A percentile compares a stretch with the other conserved stretches of the same genome.
Conservation (phyloP, 768 basidiomycete species). For the Rossbeevera mucosa region DNA sequence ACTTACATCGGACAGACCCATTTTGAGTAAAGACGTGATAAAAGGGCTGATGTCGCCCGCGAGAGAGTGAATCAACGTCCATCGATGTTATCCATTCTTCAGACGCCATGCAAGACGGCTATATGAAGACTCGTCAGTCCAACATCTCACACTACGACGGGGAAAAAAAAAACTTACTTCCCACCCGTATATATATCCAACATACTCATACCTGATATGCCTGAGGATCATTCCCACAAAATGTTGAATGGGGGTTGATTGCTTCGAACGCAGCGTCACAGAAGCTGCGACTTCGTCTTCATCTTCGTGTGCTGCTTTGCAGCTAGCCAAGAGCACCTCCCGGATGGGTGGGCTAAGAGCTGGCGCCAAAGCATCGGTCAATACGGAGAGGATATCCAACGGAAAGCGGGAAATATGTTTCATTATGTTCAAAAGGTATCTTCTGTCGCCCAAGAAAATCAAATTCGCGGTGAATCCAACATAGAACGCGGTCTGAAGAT, state of each 20-base stretch:
- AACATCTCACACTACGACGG: background rate
- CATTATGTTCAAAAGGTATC: constrained; percentile 31
- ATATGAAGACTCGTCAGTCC: background rate
- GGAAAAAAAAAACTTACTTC: constrained; percentile 33
- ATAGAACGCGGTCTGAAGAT: constrained; percentile 32
- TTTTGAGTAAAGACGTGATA: constrained; percentile 37
- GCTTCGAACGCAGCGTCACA: constrained; percentile 25
- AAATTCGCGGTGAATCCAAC: constrained; percentile 37
- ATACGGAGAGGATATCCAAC: constrained; percentile 41
- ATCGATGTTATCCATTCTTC: constrained; percentile 43
- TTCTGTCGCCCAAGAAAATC: constrained; percentile 34
- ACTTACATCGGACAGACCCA: constrained; percentile 38
- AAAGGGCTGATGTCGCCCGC: constrained; percentile 47
- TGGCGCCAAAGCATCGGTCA: constrained; percentile 36
- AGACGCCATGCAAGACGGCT: constrained; percentile 36
- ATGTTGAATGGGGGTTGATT: constrained; percentile 29
- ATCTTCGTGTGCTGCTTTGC: constrained; percentile 27
- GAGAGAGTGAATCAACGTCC: constrained; percentile 36
- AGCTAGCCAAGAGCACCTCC: constrained; percentile 29
- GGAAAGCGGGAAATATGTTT: constrained; percentile 33
- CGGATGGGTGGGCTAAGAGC: constrained; percentile 23
- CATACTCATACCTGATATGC: constrained; percentile 37
- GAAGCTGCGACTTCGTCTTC: constrained; percentile 29
- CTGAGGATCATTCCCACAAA: constrained; percentile 49
- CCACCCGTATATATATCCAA: constrained; percentile 47